Percentiles rank a stretch among this genome's conserved stretches.
Conservation (phyloP, 768 basidiomycete genomes). For the Phaeolepiota aurea region DNA sequence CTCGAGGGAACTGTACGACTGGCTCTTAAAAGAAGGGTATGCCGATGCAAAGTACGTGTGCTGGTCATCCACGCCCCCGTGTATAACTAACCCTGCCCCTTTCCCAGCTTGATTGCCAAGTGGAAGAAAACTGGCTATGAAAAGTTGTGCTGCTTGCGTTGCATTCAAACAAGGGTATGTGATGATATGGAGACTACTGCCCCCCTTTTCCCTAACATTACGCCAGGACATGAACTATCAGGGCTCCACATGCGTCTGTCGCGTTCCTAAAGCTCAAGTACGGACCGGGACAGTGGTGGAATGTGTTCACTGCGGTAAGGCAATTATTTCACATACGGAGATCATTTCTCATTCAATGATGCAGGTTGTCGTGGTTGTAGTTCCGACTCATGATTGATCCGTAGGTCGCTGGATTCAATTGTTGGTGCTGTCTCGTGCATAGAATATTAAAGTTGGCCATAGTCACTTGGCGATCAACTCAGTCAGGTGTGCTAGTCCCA, state of each 20-base stretch:
- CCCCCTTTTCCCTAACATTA: constrained; percentile 2
- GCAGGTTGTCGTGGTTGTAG: constrained; percentile 87
- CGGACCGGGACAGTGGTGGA: constrained; percentile 88
- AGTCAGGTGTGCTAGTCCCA: no score
- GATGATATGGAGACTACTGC: no score
- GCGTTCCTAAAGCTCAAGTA: constrained; percentile 92
- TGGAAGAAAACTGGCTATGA: constrained; percentile 99
- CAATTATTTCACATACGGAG: background rate
- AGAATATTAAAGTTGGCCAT: no score
- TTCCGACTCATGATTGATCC: constrained; percentile 75
- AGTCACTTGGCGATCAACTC: no score
- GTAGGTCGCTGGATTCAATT: no score
- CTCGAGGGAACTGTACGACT: constrained; percentile 88
- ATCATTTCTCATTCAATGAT: constrained; percentile 4
- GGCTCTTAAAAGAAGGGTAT: constrained; percentile 95
- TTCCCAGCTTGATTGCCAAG: constrained; percentile 83
- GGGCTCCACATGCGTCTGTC: constrained; percentile 95
- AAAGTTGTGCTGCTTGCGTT: constrained; percentile 93
- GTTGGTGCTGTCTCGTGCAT: no score
- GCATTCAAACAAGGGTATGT: constrained; percentile 84
- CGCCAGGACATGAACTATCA: constrained; percentile 96
- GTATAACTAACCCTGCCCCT: constrained; percentile 2
- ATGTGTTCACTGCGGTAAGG: constrained; percentile 92
- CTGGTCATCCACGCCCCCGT: constrained; percentile 4
- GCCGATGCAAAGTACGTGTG: constrained; percentile 90